Evolutionary conservation across 176 grass and related monocot species (phyloP), one percentile per base, ranked within the genome.

Genomic region (Phoenix roebelenii): DNA sequence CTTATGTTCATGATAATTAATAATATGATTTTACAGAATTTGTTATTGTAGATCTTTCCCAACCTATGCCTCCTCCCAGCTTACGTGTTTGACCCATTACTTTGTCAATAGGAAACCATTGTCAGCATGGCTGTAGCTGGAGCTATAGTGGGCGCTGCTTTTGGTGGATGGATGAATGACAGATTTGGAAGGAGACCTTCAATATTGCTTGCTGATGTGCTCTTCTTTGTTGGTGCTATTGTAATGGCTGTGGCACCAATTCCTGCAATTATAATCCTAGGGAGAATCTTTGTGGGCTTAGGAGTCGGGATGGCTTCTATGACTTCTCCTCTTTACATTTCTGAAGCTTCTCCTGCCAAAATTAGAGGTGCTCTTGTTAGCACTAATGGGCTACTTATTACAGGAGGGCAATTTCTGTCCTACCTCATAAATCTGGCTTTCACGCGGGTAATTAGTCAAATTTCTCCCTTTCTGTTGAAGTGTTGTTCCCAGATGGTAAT

Each of bases 371-470:
- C 87, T 12, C 76, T 97, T 7, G 93, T 97, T 24, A 97, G 93
- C 73, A 85, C 84, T 14, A 97, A 97, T 58, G 93, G 84, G 7
- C 74, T 91, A 69, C 84, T 97, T 3, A 97, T 91, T 72, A 97
- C 93, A 22, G 93, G 93, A 69, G 93, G 93, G 18, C 93, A 97
- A 58, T 97, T 97, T 70, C 70, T 88, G 18, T 72, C 93, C 17
- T 91, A 97, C 78, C 93, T 97, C 52, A 88, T 97, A 69, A 97
- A 97, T 78, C 84, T 91, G 29, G 93, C 84, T 50, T 97, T 97
- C 68, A 97, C 87, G 7, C 88, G 62, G 84, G 93, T 91, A 59
- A 28, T 55, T 59, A 1, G 10, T 14, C 35, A 12, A 44, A 0
- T 44, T 44, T 44, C 6, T 44, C 10, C 35, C 9, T 2, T 44